Conservation (phyloP, 306 rosid species). For the Rubus parviflorus region DNA sequence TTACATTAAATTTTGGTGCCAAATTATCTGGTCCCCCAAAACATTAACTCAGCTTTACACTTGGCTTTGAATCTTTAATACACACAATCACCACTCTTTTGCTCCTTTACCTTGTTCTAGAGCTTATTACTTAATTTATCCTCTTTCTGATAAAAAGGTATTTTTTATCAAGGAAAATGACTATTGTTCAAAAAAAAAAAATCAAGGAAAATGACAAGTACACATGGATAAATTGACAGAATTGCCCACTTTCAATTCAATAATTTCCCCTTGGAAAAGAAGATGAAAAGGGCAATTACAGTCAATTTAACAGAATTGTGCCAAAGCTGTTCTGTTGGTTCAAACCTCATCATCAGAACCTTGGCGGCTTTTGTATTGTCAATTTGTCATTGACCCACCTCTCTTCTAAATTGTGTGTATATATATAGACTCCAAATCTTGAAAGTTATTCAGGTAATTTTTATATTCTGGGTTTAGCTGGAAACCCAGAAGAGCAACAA, state of each 20-base stretch:
- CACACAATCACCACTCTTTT: background rate
- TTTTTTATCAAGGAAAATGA: background rate
- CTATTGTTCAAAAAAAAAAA: no score
- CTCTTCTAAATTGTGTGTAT: background rate
- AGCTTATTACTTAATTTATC: background rate
- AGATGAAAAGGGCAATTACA: constrained; percentile 12
- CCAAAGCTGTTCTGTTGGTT: constrained; percentile 1
- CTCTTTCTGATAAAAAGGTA: background rate
- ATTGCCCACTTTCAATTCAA: background rate
- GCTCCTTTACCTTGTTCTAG: background rate
- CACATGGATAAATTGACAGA: constrained; percentile 5
- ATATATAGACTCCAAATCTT: background rate
- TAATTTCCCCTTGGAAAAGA: no score
- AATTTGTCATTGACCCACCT: background rate
- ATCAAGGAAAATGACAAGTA: background rate
- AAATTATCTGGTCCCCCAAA: background rate
- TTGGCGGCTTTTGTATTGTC: constrained; percentile 36
- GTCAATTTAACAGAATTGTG: constrained; percentile 32
- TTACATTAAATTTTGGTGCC: background rate
- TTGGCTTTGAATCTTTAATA: background rate
- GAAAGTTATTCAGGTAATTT: background rate
- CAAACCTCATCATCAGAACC: constrained; percentile 3
- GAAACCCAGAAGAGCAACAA: background rate
- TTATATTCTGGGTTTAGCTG: constrained; percentile 23
- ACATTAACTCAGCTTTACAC: background rate